Base-by-base conservation (phyloP, 306 rosid genomes). In the Benincasa hispida region DNA sequence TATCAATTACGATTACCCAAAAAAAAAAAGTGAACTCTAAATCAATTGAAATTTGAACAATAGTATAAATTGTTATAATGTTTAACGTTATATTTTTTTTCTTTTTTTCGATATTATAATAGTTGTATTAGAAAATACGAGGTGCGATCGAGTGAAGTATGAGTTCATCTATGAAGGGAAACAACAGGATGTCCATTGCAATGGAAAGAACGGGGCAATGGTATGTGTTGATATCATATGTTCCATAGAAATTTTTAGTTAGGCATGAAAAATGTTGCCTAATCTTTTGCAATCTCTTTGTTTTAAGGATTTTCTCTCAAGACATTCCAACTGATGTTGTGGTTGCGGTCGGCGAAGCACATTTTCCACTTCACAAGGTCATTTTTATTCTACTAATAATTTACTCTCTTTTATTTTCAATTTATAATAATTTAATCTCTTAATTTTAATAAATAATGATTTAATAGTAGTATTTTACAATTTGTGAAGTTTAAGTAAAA, bases 161-260 rank as follows among this genome's bases (percentile, higher is more conserved):
- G 98, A 93, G 88, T 12, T 56, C 83, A 48, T 61, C 85, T 10
- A 39, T 59, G 50, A 80, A 56, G 28, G 53, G 77, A 58, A 85
- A 57, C 80, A 82, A n/a, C 42, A 85, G 91, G 67, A 68, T 80
- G 57, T 87, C 96, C 63, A 81, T 77, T 37, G 97, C 97, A 82
- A 88, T 93, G 98, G 96, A 90, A 81, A 89, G 98, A 89, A 90
- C 98, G 0, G 97, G 91, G 45, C 96, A 90, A 62, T 93, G 98
- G 98, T 93, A 86, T 48, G 57, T 50, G 9, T 42, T 63, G 9
- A 21, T 18, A 7, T n/a, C n/a, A 6, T 39, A 39, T 45, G 54
- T 48, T 48, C 5, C 2, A 10, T 45, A 8, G 50, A 2, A 12
- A 17, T 3, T 0, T 17, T 51, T 17, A 18, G 61, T 10, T 48